Conservation (phyloP, 129 eudicot genomes). For the Heracleum sosnowskyi region DNA sequence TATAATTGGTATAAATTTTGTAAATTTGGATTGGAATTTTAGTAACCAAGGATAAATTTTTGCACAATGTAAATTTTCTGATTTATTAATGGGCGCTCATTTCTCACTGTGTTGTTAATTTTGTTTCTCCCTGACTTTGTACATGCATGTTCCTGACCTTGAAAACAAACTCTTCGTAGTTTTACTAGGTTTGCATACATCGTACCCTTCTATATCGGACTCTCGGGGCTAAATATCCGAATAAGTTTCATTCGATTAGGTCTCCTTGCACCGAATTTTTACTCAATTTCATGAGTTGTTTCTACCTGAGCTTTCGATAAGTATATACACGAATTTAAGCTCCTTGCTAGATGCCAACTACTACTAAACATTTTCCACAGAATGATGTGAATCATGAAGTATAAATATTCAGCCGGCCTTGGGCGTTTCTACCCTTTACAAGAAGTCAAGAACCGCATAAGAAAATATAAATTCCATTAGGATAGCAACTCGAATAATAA, state of each 20-base stretch:
- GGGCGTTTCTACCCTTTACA: background rate
- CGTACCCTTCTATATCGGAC: too few relatives aligned
- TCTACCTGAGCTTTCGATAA: background rate
- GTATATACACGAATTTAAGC: too few relatives aligned
- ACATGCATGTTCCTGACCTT: background rate
- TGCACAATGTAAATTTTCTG: background rate
- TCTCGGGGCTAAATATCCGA: too few relatives aligned
- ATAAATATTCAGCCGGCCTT: background rate
- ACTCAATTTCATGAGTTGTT: too few relatives aligned
- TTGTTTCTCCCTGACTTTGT: background rate
- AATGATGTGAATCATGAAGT: background rate
- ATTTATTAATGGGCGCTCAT: background rate
- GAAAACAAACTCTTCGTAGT: background rate
- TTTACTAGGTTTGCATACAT: background rate
- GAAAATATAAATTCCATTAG: background rate
- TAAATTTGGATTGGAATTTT: background rate
- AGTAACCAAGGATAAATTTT: background rate
- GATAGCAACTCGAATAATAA: background rate
- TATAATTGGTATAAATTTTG: background rate
- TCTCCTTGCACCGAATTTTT: too few relatives aligned
- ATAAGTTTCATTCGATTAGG: too few relatives aligned
- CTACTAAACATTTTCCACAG: too few relatives aligned
- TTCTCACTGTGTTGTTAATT: background rate
- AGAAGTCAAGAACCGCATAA: background rate
- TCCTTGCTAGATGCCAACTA: too few relatives aligned